Conservation (phyloP, 116 monocot genomes). For the Posidonia oceanica region DNA sequence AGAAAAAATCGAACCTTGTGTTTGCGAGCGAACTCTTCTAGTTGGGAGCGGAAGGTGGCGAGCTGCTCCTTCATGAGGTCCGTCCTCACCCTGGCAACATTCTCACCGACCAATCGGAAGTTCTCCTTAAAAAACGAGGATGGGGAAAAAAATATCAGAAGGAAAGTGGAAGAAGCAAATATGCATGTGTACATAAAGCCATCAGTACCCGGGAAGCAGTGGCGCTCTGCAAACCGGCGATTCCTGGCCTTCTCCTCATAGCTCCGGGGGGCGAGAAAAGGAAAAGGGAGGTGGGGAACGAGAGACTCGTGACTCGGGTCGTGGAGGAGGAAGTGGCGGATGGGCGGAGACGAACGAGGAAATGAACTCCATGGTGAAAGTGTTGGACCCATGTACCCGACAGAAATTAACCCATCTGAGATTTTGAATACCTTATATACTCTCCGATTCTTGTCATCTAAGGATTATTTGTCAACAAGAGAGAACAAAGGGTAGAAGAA, state of each 20-base stretch:
- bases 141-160: neutral
- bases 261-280: neutral
- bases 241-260: conserved; percentile 91
- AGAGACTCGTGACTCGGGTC: no score
- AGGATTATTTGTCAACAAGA: no score
- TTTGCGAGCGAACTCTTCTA: conserved; percentile 97
- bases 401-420: no score
- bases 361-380: no score
- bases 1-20: conserved; percentile 45
- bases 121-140: conserved; percentile 41
- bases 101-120: conserved; percentile 74
- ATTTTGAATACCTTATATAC: no score
- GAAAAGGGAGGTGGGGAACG: no score
- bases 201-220: conserved; percentile 66
- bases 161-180: neutral
- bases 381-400: no score
- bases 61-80: conserved; percentile 99
- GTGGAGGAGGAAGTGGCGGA: no score
- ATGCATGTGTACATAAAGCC: neutral
- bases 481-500: no score
- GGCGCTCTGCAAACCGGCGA: conserved; percentile 64
- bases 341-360: no score
- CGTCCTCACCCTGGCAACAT: conserved; percentile 72
- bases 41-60: conserved; percentile 66
- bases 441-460: no score